These are phyloP conservation scores for Apiospora pterosperma DNA, from an alignment of 2,329 filamentous ascomycete species.

Conservation along the genomic window DNA sequence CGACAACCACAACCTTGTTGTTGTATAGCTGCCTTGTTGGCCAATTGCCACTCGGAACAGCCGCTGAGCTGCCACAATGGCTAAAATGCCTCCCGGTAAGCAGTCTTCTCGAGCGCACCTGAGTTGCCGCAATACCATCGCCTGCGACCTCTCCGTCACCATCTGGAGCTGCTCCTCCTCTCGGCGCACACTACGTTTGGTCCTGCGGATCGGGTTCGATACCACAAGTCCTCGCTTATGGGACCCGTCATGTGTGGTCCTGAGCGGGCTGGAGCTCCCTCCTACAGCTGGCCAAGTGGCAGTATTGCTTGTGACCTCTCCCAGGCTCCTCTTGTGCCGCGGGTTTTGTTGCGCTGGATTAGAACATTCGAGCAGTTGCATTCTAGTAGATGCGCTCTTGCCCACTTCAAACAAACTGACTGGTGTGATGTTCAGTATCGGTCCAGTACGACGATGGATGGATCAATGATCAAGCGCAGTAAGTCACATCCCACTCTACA, in stretches of 20 bases:
- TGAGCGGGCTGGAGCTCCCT: neutral
- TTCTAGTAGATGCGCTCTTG: neutral
- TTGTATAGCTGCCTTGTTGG: neutral
- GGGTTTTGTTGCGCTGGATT: neutral
- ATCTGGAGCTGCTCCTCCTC: neutral
- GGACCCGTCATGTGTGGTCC: neutral
- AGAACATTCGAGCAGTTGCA: neutral
- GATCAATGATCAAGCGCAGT: slow-evolving; percentile 34
- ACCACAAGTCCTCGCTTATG: neutral
- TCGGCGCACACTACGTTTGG: neutral
- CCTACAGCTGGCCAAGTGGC: neutral
- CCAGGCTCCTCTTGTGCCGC: neutral
- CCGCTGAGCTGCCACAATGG: neutral
- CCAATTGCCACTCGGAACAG: neutral
- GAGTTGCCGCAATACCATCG: neutral
- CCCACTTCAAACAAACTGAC: neutral
- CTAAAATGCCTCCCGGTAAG: neutral
- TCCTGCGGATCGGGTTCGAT: neutral
- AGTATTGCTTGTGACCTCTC: neutral
- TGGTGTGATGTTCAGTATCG: slow-evolving; percentile 24
- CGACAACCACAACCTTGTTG: neutral
- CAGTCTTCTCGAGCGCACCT: neutral
- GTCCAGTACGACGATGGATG: slow-evolving; percentile 32
- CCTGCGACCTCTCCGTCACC: neutral
- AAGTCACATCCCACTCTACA: slow-evolving; percentile 12